These are phyloP conservation scores for Talaromyces marneffei DNA, from an alignment of 2,329 filamentous ascomycete genomes.

Conservation along the genomic window DNA sequence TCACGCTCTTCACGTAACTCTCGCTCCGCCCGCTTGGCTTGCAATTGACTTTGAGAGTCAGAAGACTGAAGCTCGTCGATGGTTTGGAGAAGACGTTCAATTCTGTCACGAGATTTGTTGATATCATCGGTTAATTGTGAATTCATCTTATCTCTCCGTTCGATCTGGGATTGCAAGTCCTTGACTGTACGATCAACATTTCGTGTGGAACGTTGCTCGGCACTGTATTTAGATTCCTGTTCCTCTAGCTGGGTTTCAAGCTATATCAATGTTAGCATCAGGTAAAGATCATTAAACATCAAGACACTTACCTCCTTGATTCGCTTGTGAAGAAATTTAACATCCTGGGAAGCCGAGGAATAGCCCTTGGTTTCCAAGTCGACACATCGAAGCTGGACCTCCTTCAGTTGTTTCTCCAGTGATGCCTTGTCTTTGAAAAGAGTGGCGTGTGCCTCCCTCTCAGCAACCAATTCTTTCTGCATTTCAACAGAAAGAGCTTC, in stretches of 20 bases:
- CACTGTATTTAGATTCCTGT: conserved; percentile 70
- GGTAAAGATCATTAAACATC: conserved; percentile 14
- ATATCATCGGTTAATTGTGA: conserved; percentile 76
- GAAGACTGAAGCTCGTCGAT: conserved; percentile 91
- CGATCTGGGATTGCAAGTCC: conserved; percentile 85
- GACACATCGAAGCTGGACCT: conserved; percentile 81
- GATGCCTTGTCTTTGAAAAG: conserved; percentile 85
- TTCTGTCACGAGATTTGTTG: conserved; percentile 78
- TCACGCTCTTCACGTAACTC: conserved; percentile 86
- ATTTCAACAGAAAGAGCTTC: conserved; percentile 82
- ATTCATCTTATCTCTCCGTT: conserved; percentile 86
- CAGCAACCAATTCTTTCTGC: conserved; percentile 83
- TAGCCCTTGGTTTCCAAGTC: conserved; percentile 97
- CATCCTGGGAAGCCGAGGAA: conserved; percentile 87
- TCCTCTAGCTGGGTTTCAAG: conserved; percentile 82
- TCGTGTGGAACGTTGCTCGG: conserved; percentile 79
- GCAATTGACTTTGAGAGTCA: conserved; percentile 74
- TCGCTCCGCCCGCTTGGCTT: conserved; percentile 77
- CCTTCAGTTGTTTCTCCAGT: conserved; percentile 83
- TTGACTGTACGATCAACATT: conserved; percentile 92
- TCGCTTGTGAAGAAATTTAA: conserved; percentile 87
- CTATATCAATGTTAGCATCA: conserved; percentile 43
- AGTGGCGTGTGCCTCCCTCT: conserved; percentile 73
- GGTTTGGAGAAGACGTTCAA: conserved; percentile 78
- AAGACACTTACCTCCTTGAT: conserved; percentile 75